These are phyloP conservation scores for Kluyveromyces nonfermentans DNA, from an alignment of 805 yeast genomes.

Conservation along the genomic window DNA sequence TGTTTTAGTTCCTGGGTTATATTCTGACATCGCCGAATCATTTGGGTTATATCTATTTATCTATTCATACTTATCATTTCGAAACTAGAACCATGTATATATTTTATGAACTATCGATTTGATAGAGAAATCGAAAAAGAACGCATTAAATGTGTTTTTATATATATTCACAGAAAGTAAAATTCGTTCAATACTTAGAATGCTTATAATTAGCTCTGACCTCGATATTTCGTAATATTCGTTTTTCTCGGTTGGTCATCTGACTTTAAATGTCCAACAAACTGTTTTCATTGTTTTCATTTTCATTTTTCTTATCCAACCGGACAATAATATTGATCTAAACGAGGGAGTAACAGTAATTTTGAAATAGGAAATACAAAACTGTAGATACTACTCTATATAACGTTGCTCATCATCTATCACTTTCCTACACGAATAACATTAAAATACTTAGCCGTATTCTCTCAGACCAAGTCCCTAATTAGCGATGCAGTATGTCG, in stretches of 20 bases:
- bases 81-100: background rate
- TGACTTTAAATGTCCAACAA: background rate
- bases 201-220: too few species aligned
- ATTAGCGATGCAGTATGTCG: slow-evolving; percentile 80
- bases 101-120: background rate
- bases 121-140: too few species aligned
- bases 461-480: background rate
- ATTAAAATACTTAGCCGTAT: too few species aligned
- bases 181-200: too few species aligned
- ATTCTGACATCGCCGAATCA: background rate
- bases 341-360: background rate
- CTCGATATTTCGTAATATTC: too few species aligned
- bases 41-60: background rate
- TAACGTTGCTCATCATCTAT: too few species aligned
- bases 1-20: background rate
- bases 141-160: too few species aligned
- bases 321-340: background rate
- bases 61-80: background rate
- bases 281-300: background rate
- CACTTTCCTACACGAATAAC: too few species aligned
- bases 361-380: background rate
- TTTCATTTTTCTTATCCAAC: background rate
- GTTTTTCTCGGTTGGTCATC: too few species aligned
- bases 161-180: too few species aligned
- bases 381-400: background rate